Base-by-base conservation (phyloP, 768 basidiomycete species). In the Tylopilus plumbeoviolaceoides region DNA sequence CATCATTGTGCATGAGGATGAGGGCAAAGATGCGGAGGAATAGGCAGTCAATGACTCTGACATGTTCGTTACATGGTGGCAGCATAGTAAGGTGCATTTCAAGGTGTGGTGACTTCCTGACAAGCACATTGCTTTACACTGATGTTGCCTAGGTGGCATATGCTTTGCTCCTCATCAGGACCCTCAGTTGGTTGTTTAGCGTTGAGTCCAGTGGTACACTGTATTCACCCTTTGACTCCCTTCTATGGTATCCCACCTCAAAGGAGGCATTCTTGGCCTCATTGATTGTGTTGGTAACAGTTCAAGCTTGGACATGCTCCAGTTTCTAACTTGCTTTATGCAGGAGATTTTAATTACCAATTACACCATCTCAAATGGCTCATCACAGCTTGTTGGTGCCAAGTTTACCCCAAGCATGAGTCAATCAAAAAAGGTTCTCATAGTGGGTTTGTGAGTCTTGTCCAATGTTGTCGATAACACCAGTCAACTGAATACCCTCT, bases 271-370 rank as follows among this genome's bases (percentile, higher is more conserved):
- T 14, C 77, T 78, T 6, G 82, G 76, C 1, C 87, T 93, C 49
- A 63, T 71, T 0, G 67, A 68, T 1, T 82, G 85, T 68, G 90
- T 92, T 58, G 43, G 87, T 72, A 1, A 61, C 20, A 18, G 4
- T 42, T 12, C 15, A n/a, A 18, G 2, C 10, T 8, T 12, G 11
- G 4, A 47, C 12, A 15, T 14, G 1, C 31, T 18, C 30, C 8
- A 8, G 35, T 6, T 57, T 27, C 20, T 52, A 36, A 31, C 47
- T 47, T 14, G 27, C 3, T 8, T 14, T 23, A 47, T 47, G 2
- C 55, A 92, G 89, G 76, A 81, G 58, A 84, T 95, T 50, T 89
- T 92, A 0, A 76, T 95, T 1, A 92, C 92, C 0, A 95, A 95
- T 63, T 95, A 94, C 65, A 88, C 89, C 0, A 95, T 63, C 76